Evolutionary conservation across 768 basidiomycete species (phyloP).

Genomic region (Pisolithus sp.): DNA sequence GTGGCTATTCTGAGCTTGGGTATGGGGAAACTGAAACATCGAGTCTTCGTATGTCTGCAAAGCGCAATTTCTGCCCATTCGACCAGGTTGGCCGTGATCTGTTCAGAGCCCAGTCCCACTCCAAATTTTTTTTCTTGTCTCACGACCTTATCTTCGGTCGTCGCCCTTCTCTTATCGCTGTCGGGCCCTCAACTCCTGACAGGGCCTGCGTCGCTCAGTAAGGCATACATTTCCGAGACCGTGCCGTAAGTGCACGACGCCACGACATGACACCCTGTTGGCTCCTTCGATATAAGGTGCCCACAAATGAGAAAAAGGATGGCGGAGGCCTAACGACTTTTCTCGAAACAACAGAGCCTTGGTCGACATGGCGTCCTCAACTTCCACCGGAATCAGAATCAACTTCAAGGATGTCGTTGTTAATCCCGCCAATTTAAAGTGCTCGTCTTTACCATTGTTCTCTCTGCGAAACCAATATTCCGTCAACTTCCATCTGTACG

Average conservation of each 20-base stretch:
- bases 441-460: slow-evolving; percentile 46
- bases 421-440: slow-evolving; percentile 48
- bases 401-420: slow-evolving; percentile 18
- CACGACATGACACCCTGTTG: neutral
- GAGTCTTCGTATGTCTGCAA: no score
- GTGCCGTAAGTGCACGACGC: neutral
- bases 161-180: neutral
- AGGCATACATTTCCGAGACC: neutral
- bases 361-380: slow-evolving; percentile 4
- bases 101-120: neutral
- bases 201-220: neutral
- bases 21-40: no score
- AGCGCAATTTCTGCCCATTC: no score
- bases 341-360: neutral
- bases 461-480: slow-evolving; percentile 42
- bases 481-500: slow-evolving; percentile 45
- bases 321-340: no score
- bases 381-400: neutral
- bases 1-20: no score
- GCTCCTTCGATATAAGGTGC: no score
- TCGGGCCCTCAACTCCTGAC: neutral
- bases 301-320: no score
- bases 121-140: neutral
- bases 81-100: no score
- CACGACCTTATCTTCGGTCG: neutral